Evolutionary conservation across 371 early-diverging fungal genomes (phyloP), one percentile per base, ranked within the genome.

Genomic region (Haplosporangium sp.): DNA sequence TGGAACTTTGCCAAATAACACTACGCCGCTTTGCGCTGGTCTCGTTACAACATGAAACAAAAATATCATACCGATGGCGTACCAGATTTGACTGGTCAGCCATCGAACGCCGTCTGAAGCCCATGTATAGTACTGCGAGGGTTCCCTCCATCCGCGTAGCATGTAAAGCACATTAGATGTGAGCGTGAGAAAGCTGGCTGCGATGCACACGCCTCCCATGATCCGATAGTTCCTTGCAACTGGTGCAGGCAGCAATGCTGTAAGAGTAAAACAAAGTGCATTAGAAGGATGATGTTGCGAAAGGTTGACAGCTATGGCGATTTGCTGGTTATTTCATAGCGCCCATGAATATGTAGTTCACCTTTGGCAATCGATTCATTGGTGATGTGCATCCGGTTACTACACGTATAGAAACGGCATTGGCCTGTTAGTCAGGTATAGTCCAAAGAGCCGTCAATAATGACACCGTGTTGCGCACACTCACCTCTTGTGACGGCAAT

Each of bases 41-140:
- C 76, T 61, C 1, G 76, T 75, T 18, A 75, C 76, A 20, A 75
- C 76, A 29, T 75, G 76, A 50, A 75, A 75, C 52, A 75, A 47
- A 47, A 69, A 66, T 13, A 69, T 75, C 76, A 75, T 75, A 1
- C 69, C 76, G 54, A 75, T 69, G 7, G 70, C 76, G 45, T 75
- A 75, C 76, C 76, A 75, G 38, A 75, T 65, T 40, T 75, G 76
- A 37, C 70, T 75, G 20, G 76, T 75, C 63, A 69, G 52, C 76
- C 76, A 75, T 6, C 76, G 76, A 6, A 75, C 51, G 6, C n/a
- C 54, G n/a, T 55, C 55, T 14, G 66, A 66, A 3, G 70, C 51
- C 59, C 52, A 47, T 18, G 53, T 56, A 53, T 59, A 76, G 50
- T 58, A 62, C 14, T 50, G 64, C 14, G 59, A 51, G 0, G 76